A percentile compares a stretch with the other conserved stretches of the same genome.
These are phyloP conservation scores for Colletotrichum trifolii DNA, from an alignment of 2,329 filamentous ascomycete species.

Conservation along the genomic window DNA sequence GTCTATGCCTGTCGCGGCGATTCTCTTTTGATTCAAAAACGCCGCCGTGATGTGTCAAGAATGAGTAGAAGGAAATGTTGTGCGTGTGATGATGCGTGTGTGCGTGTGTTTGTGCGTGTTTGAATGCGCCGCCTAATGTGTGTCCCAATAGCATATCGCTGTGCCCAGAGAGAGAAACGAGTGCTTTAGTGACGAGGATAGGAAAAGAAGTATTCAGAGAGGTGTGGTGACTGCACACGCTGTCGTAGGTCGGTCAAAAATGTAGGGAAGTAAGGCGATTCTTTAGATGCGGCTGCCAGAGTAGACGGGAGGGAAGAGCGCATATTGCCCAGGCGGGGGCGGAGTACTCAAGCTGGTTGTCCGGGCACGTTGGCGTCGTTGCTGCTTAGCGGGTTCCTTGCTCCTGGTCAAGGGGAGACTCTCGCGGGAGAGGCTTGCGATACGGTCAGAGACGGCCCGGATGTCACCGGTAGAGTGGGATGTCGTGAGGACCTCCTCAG, in stretches of 20 bases:
- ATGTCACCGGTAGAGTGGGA: slow-evolving; percentile 33
- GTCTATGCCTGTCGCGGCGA: slow-evolving; percentile 24
- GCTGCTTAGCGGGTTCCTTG: slow-evolving; percentile 44
- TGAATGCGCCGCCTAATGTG: slow-evolving; percentile 11
- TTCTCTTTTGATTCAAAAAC: slow-evolving; percentile 12
- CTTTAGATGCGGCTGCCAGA: slow-evolving; percentile 47
- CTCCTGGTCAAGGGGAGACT: slow-evolving; percentile 44
- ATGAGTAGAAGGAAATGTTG: slow-evolving; percentile 1
- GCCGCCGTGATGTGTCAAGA: slow-evolving; percentile 16
- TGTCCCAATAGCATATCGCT: slow-evolving; percentile 9
- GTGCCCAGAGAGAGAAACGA: not conserved
- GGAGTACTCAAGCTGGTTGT: slow-evolving; percentile 59
- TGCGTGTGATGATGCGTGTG: not conserved
- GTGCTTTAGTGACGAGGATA: not conserved
- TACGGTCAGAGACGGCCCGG: slow-evolving; percentile 19
- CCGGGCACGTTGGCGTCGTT: slow-evolving; percentile 53
- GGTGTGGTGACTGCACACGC: not conserved
- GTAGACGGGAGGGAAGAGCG: slow-evolving; percentile 53
- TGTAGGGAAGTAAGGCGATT: too few species aligned
- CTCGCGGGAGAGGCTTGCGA: slow-evolving; percentile 42
- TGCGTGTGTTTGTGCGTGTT: not conserved
- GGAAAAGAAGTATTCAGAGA: too few species aligned
- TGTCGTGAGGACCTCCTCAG: slow-evolving; percentile 27
- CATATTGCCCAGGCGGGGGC: slow-evolving; percentile 59
- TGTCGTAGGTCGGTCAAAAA: slow-evolving; percentile 7